Evolutionary conservation across 2,329 filamentous ascomycete species (phyloP).

Genomic region (Pseudovirgaria hyperparasitica): DNA sequence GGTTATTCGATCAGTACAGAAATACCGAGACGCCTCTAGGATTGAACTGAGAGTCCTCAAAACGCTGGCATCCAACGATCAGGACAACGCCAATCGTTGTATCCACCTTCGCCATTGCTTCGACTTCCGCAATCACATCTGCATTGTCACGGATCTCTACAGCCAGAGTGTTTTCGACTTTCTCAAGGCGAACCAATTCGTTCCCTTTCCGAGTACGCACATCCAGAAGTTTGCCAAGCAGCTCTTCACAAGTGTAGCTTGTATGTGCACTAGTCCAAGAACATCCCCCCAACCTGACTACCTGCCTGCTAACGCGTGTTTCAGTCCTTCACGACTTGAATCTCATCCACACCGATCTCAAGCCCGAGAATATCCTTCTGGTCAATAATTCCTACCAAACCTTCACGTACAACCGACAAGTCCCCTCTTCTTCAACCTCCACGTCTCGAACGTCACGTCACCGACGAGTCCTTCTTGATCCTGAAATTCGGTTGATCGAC

Average conservation of each 20-base stretch:
- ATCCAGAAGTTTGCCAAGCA: slow-evolving; percentile 96
- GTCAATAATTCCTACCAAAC: slow-evolving; percentile 54
- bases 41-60: slow-evolving; percentile 90
- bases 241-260: slow-evolving; percentile 94
- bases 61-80: slow-evolving; percentile 83
- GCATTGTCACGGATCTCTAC: slow-evolving; percentile 64
- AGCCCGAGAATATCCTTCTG: slow-evolving; percentile 55
- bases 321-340: slow-evolving; percentile 90
- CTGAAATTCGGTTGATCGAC: slow-evolving; percentile 54
- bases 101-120: slow-evolving; percentile 96
- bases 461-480: slow-evolving; percentile 49
- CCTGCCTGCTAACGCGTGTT: slow-evolving; percentile 13
- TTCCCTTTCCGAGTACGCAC: slow-evolving; percentile 95
- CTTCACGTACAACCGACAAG: slow-evolving; percentile 56
- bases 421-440: slow-evolving; percentile 50
- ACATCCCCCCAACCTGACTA: slow-evolving; percentile 2
- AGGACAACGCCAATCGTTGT: slow-evolving; percentile 84
- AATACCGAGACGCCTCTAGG: slow-evolving; percentile 89
- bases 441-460: slow-evolving; percentile 46
- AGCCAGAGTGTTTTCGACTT: slow-evolving; percentile 98
- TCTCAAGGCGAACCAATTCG: slow-evolving; percentile 86
- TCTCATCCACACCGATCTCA: slow-evolving; percentile 78
- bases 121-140: slow-evolving; percentile 94
- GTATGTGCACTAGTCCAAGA: slow-evolving; percentile 42
- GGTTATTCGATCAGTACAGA: slow-evolving; percentile 95